Base-by-base conservation (phyloP, 169 alveolate genomes). In the Plasmodium billcollinsi region DNA sequence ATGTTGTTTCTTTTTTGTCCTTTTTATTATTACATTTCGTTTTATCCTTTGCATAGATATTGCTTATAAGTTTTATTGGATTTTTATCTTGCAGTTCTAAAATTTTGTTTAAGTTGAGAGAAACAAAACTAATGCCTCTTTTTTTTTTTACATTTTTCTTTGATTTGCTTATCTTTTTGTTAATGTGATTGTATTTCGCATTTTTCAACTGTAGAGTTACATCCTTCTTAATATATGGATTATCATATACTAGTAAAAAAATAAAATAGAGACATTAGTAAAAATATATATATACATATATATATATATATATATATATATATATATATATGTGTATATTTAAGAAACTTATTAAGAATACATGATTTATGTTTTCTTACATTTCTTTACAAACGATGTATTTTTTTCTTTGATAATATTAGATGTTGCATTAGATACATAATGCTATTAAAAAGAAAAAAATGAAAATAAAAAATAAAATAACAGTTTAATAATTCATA, bases 121-220 rank as follows among this genome's bases (percentile, higher is more conserved):
- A 33, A 56, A 65, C 78, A 76, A 76, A 76, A 69, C 54, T 76
- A 76, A 76, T 76, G 26, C 72, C 72, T 58, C 89, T 76, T 66
- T 76, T 67, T 15, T 47, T 45, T 70, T 20, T 70, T 45, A 47
- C 14, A 49, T 70, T 70, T 47, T 21, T 70, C 59, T 20, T 76
- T 12, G 67, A 20, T 76, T 66, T 76, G 45, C 33, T 47, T 54
- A 63, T 52, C 50, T 65, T 76, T 65, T 66, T 43, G 39, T 29
- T 18, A 18, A 47, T n/a, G 21, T 43, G 49, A 49, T 76, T 76
- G 33, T 49, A 49, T 18, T 76, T 76, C 76, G 18, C 20, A 26
- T 76, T 65, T 43, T 50, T 71, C 47, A 67, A 58, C 47, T 76
- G 65, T 66, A 76, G 50, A 1, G 69, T 3, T 50, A 6, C 50